Percentiles rank a stretch among this genome's conserved stretches.
phyloP scores from a whole-genome alignment of 371 early-diverging fungal genomes.

The Mortierella polycephala region DNA sequence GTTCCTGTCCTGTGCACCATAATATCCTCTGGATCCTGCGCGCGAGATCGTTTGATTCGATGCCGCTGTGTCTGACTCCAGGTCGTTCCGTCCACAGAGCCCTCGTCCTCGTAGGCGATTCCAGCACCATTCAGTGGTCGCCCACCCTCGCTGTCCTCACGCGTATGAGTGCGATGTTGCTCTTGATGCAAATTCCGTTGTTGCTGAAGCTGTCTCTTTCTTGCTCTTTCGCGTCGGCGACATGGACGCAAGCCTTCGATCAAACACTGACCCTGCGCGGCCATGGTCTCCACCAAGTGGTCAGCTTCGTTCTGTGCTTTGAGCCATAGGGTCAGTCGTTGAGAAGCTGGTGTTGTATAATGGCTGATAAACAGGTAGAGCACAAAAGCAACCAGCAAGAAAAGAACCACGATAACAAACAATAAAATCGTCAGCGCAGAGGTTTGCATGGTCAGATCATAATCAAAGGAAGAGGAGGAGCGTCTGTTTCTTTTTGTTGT shows the following conservation, averaged over 20 bases:
- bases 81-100: slow-evolving; percentile 15
- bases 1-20: no score
- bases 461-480: no score
- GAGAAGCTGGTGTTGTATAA: slow-evolving; percentile 34
- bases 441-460: slow-evolving; percentile 22
- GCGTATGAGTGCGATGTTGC: not conserved
- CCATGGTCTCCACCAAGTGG: slow-evolving; percentile 45
- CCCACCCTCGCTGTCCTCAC: not conserved
- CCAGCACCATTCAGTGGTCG: not conserved
- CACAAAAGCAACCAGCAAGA: slow-evolving; percentile 30
- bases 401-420: slow-evolving; percentile 37
- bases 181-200: slow-evolving; percentile 1
- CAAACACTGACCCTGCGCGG: slow-evolving; percentile 22
- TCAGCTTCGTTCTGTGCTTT: slow-evolving; percentile 48
- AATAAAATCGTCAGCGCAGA: slow-evolving; percentile 36
- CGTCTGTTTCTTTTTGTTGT: no score
- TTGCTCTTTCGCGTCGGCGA: slow-evolving; percentile 15
- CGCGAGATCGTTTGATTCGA: no score
- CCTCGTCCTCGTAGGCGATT: slow-evolving; percentile 13
- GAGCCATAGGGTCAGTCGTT: slow-evolving; percentile 40
- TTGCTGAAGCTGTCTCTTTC: slow-evolving; percentile 13
- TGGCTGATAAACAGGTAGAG: slow-evolving; percentile 37
- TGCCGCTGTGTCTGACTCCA: slow-evolving; percentile 15
- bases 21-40: no score
- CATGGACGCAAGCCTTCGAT: slow-evolving; percentile 33